Evolutionary conservation across 805 yeast species (phyloP), one percentile per base, ranked within the genome.

Genomic region (Wickerhamiella alocasiicola): DNA sequence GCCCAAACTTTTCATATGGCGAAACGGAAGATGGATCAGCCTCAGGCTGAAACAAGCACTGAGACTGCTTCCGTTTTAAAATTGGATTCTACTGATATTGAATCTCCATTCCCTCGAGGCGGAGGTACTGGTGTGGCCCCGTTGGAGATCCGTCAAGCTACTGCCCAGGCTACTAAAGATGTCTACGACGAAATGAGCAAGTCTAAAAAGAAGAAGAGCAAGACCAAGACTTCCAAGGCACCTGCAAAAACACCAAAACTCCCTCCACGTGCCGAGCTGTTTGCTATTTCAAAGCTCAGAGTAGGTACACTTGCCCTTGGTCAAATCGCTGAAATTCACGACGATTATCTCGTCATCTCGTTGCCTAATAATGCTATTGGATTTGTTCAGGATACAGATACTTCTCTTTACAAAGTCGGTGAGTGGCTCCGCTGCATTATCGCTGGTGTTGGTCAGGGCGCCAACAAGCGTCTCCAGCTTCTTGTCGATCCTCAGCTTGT

Each of bases 131-230:
- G 79, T 9, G 70, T 91, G 54, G 74, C 94, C 3, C 85, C 97
- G 5, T 64, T 91, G 49, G 99, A 91, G 62, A 76, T 84, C 49
- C 85, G 84, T 58, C 91, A 84, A 56, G 88, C 88, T 39, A 78
- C 94, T 30, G 85, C 84, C 56, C 94, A 88, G 60, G 99, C 88
- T 36, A 77, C 87, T 17, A 74, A 72, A 47, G 98, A 91, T 62
- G 91, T 82, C 30, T 49, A 42, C 43, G 48, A 50, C 31, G 47
- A 44, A 30, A 30, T 42, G 40, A 32, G 13, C 18, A 39, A 46
- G 13, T 56, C 56, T 29, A 55, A 55, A 41, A 60, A 64, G 28
- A 60, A 55, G 44, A 74, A 64, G 61, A 16, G 12, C n/a, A 39
- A 44, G 18, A 42, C 37, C 57, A 50, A 47, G 36, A 41, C 46